Conservation (phyloP, 768 basidiomycete species). For the Agrocybe chaxingu region DNA sequence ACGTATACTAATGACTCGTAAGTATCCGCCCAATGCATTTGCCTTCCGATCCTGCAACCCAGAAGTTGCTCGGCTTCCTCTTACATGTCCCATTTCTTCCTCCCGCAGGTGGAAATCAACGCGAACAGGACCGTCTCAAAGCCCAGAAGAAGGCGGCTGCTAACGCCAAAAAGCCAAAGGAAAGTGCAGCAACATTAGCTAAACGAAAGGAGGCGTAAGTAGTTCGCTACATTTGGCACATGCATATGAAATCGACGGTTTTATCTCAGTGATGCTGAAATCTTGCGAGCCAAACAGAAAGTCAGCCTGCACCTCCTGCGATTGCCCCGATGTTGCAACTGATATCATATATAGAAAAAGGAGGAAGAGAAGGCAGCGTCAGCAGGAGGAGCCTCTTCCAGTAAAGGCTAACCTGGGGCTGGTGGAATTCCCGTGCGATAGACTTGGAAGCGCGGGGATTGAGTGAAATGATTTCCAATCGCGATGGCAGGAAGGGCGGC, state of each 20-base stretch:
- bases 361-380: slow-evolving; percentile 44
- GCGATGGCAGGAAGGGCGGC: slow-evolving; percentile 3
- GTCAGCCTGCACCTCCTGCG: slow-evolving; percentile 30
- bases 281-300: slow-evolving; percentile 77
- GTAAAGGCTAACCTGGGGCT: slow-evolving; percentile 9
- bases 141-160: slow-evolving; percentile 69
- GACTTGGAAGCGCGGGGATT: too few relatives aligned
- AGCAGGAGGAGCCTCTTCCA: slow-evolving; percentile 5
- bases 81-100: slow-evolving; percentile 6
- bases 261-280: slow-evolving; percentile 65
- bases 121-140: slow-evolving; percentile 70
- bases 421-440: neutral
- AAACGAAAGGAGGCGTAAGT: slow-evolving; percentile 79
- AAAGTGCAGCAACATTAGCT: slow-evolving; percentile 57
- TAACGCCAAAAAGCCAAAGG: slow-evolving; percentile 62
- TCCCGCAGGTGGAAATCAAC: slow-evolving; percentile 75
- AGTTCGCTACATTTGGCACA: slow-evolving; percentile 11
- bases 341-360: slow-evolving; percentile 40
- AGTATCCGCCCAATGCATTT: slow-evolving; percentile 24
- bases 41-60: slow-evolving; percentile 7
- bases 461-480: too few relatives aligned
- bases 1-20: slow-evolving; percentile 49
- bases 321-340: slow-evolving; percentile 1
- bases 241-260: slow-evolving; percentile 14
- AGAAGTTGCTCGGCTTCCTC: slow-evolving; percentile 19